Evolutionary conservation across 768 basidiomycete species (phyloP).

Genomic region (Boletus reticuloceps): DNA sequence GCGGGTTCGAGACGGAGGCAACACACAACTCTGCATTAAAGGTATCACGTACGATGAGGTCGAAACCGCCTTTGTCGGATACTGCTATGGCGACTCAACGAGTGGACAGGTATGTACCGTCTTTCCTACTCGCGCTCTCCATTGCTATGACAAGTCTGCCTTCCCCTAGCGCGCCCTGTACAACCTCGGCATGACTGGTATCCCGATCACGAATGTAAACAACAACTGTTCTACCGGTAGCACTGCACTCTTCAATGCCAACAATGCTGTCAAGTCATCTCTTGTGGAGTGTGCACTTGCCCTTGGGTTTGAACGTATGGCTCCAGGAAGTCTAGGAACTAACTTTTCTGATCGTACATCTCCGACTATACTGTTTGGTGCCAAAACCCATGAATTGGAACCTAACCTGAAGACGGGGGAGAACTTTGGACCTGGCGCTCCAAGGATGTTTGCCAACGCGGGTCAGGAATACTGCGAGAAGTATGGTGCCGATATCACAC

Average conservation of each 20-base stretch:
- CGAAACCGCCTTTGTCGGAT: conserved; percentile 73
- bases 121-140: neutral
- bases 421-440: conserved; percentile 68
- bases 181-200: conserved; percentile 78
- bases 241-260: conserved; percentile 73
- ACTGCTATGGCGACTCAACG: conserved; percentile 79
- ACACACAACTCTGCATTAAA: conserved; percentile 20
- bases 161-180: conserved; percentile 65
- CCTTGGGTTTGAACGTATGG: conserved; percentile 86
- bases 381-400: conserved; percentile 50
- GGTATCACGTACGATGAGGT: conserved; percentile 82
- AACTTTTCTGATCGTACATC: conserved; percentile 54
- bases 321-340: conserved; percentile 66
- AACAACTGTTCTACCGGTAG: conserved; percentile 87
- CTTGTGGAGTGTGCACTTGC: conserved; percentile 74
- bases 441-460: conserved; percentile 72
- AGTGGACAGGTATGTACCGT: conserved; percentile 57
- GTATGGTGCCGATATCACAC: conserved; percentile 63
- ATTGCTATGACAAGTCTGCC: neutral
- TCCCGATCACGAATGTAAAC: conserved; percentile 84
- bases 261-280: conserved; percentile 66
- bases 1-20: neutral
- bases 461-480: conserved; percentile 75
- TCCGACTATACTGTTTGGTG: conserved; percentile 47
- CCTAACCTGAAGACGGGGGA: conserved; percentile 40